These are phyloP conservation scores for Ascodesmis nigricans DNA, from an alignment of 495 filamentous ascomycete species.

Conservation along the genomic window DNA sequence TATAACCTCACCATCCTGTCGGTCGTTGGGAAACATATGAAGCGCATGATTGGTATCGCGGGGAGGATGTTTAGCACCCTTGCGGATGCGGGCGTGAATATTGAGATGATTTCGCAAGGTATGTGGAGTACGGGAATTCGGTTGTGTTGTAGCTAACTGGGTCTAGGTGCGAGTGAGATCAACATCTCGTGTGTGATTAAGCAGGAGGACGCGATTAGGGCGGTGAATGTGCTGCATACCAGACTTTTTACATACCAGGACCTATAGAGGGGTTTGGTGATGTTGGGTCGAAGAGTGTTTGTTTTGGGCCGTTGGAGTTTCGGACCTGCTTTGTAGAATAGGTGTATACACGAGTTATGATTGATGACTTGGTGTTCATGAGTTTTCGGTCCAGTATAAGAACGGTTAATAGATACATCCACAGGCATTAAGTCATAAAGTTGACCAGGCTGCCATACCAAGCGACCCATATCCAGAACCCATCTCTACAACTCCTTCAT, in stretches of 20 bases:
- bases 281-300: conserved; percentile 5
- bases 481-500: too few relatives aligned
- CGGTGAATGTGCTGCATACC: conserved; percentile 88
- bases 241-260: conserved; percentile 43
- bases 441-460: too few relatives aligned
- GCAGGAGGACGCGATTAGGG: conserved; percentile 69
- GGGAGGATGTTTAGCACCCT: conserved; percentile 84
- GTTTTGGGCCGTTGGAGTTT: too few relatives aligned
- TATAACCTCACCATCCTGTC: conserved; percentile 81
- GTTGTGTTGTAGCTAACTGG: background rate
- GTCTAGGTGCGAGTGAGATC: conserved; percentile 73
- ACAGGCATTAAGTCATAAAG: too few relatives aligned
- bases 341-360: too few relatives aligned
- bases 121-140: conserved; percentile 16
- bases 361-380: too few relatives aligned
- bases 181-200: conserved; percentile 97
- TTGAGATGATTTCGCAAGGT: conserved; percentile 98
- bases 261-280: conserved; percentile 8
- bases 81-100: conserved; percentile 75
- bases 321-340: too few relatives aligned
- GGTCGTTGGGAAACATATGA: conserved; percentile 84
- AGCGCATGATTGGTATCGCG: conserved; percentile 82
- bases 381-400: too few relatives aligned
- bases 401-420: too few relatives aligned
- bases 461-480: too few relatives aligned